Percentiles rank a stretch among this genome's conserved stretches.
Conservation (phyloP, 371 early-diverging fungal species). For the Mortierella sp. region DNA sequence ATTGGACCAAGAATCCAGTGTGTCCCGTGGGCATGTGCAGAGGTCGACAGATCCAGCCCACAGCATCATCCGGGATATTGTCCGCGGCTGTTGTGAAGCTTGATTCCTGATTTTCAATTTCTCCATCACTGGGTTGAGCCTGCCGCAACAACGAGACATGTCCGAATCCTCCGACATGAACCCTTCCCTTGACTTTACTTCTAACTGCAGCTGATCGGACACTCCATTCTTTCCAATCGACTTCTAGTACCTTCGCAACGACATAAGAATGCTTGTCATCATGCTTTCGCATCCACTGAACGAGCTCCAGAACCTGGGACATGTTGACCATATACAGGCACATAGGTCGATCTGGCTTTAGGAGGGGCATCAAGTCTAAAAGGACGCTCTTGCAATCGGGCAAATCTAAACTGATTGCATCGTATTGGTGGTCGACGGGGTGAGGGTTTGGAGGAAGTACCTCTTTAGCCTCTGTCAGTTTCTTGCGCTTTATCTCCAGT, state of each 20-base stretch:
- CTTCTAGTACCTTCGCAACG: conserved; percentile 74
- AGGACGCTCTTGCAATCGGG: conserved; percentile 72
- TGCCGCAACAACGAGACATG: conserved; percentile 16
- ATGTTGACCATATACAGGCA: conserved; percentile 84
- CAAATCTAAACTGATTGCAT: conserved; percentile 80
- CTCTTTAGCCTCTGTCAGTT: conserved; percentile 17
- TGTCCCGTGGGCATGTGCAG: conserved; percentile 67
- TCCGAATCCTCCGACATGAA: conserved; percentile 51
- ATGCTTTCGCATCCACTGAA: conserved; percentile 58
- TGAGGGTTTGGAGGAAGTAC: conserved; percentile 41
- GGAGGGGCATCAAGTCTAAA: conserved; percentile 57
- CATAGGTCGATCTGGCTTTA: conserved; percentile 75
- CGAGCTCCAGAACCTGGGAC: conserved; percentile 77
- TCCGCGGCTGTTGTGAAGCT: conserved; percentile 27
- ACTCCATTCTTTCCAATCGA: conserved; percentile 82
- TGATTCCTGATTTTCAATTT: not conserved
- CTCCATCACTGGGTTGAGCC: not conserved
- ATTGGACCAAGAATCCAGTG: conserved; percentile 74
- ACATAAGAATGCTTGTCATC: conserved; percentile 25
- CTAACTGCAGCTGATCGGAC: conserved; percentile 72
- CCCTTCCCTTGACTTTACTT: conserved; percentile 54
- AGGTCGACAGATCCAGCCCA: conserved; percentile 75
- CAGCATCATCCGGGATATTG: conserved; percentile 49
- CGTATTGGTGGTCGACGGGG: conserved; percentile 60
- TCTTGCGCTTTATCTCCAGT: conserved; percentile 27